Percentiles rank a stretch among this genome's conserved stretches.
Evolutionary conservation across 352 stramenopile species (phyloP).

Genomic region (Phytophthora sp.): DNA sequence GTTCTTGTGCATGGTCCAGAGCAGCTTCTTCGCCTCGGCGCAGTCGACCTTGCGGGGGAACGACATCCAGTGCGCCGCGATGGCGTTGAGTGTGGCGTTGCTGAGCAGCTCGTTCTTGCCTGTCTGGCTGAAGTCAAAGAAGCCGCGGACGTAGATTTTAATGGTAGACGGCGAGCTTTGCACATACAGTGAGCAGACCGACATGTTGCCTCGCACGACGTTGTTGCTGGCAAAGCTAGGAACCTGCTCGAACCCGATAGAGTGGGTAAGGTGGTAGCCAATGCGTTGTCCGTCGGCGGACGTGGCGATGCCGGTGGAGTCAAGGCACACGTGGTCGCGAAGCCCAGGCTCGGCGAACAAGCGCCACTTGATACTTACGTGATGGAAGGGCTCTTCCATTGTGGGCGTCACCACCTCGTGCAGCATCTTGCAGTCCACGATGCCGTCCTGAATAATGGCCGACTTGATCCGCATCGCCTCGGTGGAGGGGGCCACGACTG

Average conservation of each 20-base stretch:
- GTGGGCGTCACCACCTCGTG: constrained; percentile 11
- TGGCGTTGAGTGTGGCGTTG: constrained; percentile 16
- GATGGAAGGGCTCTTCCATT: constrained; percentile 38
- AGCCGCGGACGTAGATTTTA: constrained; percentile 30
- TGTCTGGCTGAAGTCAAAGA: constrained; percentile 32
- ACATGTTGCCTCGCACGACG: constrained; percentile 24
- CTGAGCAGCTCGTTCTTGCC: constrained; percentile 19
- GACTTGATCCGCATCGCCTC: constrained; percentile 42
- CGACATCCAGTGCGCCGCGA: constrained; percentile 22
- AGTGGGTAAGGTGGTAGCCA: constrained; percentile 56
- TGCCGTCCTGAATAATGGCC: constrained; percentile 39
- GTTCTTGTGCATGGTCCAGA: constrained; percentile 22
- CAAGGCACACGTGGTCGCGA: constrained; percentile 54
- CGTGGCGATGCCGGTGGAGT: constrained; percentile 38
- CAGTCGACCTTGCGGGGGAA: constrained; percentile 27
- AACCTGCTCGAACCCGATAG: constrained; percentile 24
- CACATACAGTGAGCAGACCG: constrained; percentile 26
- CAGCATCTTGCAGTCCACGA: constrained; percentile 35
- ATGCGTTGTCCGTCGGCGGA: constrained; percentile 28
- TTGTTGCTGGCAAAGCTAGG: constrained; percentile 13
- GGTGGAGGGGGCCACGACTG: constrained; percentile 26
- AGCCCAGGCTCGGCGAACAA: constrained; percentile 17
- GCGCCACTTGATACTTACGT: constrained; percentile 42
- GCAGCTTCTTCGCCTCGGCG: constrained; percentile 35
- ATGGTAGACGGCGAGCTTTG: constrained; percentile 5